Base-by-base conservation (phyloP, 129 eudicot genomes). In the Helianthus tuberosus region DNA sequence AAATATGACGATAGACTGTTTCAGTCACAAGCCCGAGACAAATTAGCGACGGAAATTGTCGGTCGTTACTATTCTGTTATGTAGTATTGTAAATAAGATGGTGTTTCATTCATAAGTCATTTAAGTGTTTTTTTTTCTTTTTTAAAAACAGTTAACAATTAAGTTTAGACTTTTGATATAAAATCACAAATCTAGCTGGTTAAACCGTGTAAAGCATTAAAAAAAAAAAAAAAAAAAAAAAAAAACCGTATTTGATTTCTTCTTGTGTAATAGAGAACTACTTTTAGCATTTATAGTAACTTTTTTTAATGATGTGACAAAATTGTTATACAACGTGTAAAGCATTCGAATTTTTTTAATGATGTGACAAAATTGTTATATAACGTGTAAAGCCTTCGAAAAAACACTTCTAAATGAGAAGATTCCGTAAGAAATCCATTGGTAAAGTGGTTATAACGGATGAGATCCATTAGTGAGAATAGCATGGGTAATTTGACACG, bases 241-340 rank as follows among this genome's bases (percentile, higher is more conserved):
- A n/a, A 54, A 11, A 53, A 38, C 6, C 25, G 3, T 29, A 13
- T 59, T 11, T n/a, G 60, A 5, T 59, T 25, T 10, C 2, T 73
- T 73, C 29, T 25, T 58, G 7, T 60, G 35, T 73, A 55, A 59
- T 32, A 54, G n/a, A 54, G n/a, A 58, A 72, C 43, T 43, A 73
- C 8, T 60, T 32, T 11, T 60, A 44, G n/a, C 55, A 20, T 23
- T 11, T 23, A 29, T 59, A 46, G 27, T 5, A 10, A 16, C 25
- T 7, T 15, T 7, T 49, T 20, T 49, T 48, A 50, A 63, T 64
- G 62, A 74, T 52, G 78, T 74, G 50, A 47, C 61, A 14, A 29
- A 17, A 62, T 15, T 32, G 44, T 15, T 62, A n/a, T 63, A 50
- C 15, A 53, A 70, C 36, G 16, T 48, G 59, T 68, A 44, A 68